phyloP scores from a whole-genome alignment of 164 flowering plant genomes.

The Vitis labrusca region DNA sequence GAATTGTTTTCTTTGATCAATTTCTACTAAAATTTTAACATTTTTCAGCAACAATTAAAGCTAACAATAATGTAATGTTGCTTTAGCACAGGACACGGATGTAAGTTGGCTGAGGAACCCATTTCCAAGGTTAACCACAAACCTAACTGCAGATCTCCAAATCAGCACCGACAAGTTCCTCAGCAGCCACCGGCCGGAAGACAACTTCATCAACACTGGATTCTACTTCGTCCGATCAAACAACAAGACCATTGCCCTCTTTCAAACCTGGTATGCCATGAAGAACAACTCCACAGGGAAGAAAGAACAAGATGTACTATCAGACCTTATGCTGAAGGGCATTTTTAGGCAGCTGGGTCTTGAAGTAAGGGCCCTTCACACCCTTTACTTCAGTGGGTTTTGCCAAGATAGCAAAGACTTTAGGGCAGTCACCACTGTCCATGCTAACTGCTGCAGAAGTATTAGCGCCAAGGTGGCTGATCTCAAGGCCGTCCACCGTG shows the following conservation, averaged over 20 bases:
- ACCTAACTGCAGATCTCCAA: conserved; percentile 48
- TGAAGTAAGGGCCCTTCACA: conserved; percentile 37
- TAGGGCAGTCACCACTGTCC: conserved; percentile 47
- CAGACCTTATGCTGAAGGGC: conserved; percentile 25
- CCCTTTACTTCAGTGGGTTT: conserved; percentile 61
- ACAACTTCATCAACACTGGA: conserved; percentile 54
- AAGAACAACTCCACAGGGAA: conserved; percentile 47
- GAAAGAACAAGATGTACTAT: conserved; percentile 78
- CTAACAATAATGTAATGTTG: too few species aligned
- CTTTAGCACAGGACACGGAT: conserved; percentile 59
- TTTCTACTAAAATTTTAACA: too few species aligned
- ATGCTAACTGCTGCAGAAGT: conserved; percentile 71
- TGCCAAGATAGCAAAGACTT: conserved; percentile 49
- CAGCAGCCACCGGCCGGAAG: conserved; percentile 30
- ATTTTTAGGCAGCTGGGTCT: conserved; percentile 25
- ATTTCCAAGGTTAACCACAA: conserved; percentile 25
- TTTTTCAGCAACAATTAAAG: too few species aligned
- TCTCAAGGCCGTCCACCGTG: conserved; percentile 34
- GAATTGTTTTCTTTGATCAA: too few species aligned
- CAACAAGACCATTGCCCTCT: conserved; percentile 54
- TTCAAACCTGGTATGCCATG: conserved; percentile 45
- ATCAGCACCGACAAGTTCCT: conserved; percentile 51
- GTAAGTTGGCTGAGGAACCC: conserved; percentile 75
- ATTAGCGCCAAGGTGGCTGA: conserved; percentile 56
- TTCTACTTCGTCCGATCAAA: conserved; percentile 60